phyloP scores from a whole-genome alignment of 2,329 filamentous ascomycete species.

The Cladophialophora psammophila region DNA sequence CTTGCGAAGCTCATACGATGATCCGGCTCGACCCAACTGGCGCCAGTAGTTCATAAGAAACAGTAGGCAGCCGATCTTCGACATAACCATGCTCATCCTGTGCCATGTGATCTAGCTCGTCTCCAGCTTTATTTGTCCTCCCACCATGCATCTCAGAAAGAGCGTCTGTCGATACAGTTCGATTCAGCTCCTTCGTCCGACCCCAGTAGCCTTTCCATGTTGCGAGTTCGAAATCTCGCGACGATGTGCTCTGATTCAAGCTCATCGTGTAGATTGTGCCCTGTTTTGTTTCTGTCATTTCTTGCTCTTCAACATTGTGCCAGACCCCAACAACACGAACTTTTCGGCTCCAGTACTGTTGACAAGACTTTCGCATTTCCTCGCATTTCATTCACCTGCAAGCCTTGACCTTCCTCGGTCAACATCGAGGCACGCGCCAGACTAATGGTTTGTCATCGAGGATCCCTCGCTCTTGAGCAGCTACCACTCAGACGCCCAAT shows the following conservation, averaged over 20 bases:
- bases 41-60: too few species aligned
- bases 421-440: background rate
- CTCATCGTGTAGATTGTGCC: background rate
- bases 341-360: background rate
- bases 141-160: background rate
- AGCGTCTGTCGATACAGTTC: background rate
- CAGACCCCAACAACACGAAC: background rate
- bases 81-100: background rate
- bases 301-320: background rate
- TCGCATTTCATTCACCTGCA: background rate
- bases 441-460: background rate
- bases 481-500: background rate
- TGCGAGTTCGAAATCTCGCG: background rate
- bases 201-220: background rate
- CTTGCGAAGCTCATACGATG: background rate
- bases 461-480: background rate
- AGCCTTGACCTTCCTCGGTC: background rate
- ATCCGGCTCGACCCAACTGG: too few species aligned
- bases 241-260: background rate
- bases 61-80: too few species aligned
- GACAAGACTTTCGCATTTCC: background rate
- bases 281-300: background rate
- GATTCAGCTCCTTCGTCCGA: background rate
- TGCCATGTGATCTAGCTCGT: background rate
- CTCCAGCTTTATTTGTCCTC: background rate